Percentiles rank a stretch among this genome's conserved stretches.
Conservation (phyloP, 2,329 filamentous ascomycete species). For the Trichoderma sp. region DNA sequence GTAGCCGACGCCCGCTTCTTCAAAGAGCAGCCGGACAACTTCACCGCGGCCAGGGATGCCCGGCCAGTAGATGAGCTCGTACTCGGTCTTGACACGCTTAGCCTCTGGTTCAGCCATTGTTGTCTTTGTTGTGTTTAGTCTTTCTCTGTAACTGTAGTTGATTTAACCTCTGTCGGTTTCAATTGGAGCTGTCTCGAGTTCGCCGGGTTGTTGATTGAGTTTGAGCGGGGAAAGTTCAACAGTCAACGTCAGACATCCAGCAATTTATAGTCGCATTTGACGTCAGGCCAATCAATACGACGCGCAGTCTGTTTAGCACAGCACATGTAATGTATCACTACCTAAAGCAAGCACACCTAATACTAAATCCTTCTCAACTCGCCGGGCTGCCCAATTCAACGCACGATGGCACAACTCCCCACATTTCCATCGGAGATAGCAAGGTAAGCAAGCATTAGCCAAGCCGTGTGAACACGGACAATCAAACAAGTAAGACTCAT, state of each 20-base stretch:
- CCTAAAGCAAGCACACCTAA: background rate
- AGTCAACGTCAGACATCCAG: background rate
- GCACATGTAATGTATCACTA: background rate
- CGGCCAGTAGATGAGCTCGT: slow-evolving; percentile 71
- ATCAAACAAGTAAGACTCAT: background rate
- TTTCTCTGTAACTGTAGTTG: background rate
- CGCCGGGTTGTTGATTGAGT: background rate
- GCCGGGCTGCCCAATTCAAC: background rate
- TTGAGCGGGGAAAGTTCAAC: background rate
- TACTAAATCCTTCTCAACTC: background rate
- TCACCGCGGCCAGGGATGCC: slow-evolving; percentile 71
- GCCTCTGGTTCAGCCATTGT: slow-evolving; percentile 9
- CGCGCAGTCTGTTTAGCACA: background rate
- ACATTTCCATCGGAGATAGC: background rate
- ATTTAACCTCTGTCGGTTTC: background rate
- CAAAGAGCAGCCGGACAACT: slow-evolving; percentile 68
- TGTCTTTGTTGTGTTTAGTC: background rate
- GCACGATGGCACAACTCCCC: background rate
- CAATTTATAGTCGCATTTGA: background rate
- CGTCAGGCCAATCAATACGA: background rate
- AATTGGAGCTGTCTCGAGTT: background rate
- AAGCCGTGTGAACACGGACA: background rate
- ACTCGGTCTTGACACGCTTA: slow-evolving; percentile 36
- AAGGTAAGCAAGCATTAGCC: background rate
- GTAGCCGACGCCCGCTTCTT: slow-evolving; percentile 65